Conservation (phyloP, 495 filamentous ascomycete genomes). For the Tuber magnatum region DNA sequence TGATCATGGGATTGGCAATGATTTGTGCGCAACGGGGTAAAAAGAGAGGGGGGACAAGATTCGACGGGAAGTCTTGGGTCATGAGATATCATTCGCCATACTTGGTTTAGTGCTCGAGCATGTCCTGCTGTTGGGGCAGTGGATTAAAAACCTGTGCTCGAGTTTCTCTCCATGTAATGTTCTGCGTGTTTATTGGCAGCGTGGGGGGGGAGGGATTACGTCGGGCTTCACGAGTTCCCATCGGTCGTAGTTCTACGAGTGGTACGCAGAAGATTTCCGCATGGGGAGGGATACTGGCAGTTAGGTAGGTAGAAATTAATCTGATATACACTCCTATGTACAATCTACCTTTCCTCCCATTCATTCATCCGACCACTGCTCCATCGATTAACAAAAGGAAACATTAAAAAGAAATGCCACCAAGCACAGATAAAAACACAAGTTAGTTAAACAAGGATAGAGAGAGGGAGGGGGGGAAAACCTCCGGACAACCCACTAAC, state of each 20-base stretch:
- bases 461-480: not conserved
- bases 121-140: not conserved
- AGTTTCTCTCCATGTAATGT: not conserved
- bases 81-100: not conserved
- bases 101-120: not conserved
- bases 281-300: not conserved
- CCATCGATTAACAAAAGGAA: not conserved
- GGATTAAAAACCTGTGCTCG: not conserved
- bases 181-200: too few species aligned
- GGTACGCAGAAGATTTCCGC: not conserved
- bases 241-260: not conserved
- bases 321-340: slow-evolving; percentile 2
- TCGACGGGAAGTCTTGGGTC: not conserved
- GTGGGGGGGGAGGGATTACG: too few species aligned
- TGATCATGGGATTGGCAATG: not conserved
- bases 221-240: not conserved
- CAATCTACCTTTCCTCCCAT: not conserved
- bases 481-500: not conserved
- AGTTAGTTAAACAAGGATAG: not conserved
- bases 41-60: not conserved
- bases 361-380: not conserved
- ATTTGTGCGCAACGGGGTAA: not conserved
- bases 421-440: not conserved
- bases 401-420: not conserved
- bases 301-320: not conserved